Conservation (phyloP, 768 basidiomycete species). For the Amanita exitialis region DNA sequence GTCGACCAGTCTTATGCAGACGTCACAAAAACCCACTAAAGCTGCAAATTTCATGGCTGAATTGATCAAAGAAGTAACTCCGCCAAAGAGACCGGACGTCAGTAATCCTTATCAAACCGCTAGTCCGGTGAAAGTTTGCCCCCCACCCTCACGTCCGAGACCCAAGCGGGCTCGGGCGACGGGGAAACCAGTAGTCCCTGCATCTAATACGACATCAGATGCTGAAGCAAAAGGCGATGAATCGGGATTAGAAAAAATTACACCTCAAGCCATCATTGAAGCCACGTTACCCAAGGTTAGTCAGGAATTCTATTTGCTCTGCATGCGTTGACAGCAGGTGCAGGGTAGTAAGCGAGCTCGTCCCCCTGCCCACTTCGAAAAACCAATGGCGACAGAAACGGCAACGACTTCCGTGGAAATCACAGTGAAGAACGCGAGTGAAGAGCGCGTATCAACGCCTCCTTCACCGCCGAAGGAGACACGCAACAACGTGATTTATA, state of each 20-base stretch:
- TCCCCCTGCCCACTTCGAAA: constrained; percentile 51
- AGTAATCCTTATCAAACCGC: constrained; percentile 73
- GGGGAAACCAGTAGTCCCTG: constrained; percentile 15
- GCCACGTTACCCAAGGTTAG: constrained; percentile 67
- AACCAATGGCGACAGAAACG: constrained; percentile 11
- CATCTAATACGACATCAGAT: constrained; percentile 11
- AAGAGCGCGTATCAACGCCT: neutral
- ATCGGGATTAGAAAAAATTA: constrained; percentile 20
- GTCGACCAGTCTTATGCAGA: constrained; percentile 23
- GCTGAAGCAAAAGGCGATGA: constrained; percentile 17
- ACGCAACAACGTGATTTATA: neutral
- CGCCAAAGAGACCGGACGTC: constrained; percentile 54
- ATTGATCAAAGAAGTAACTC: constrained; percentile 62
- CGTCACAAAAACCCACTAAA: constrained; percentile 42
- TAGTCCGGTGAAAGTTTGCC: constrained; percentile 44
- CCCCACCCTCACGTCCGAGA: constrained; percentile 30
- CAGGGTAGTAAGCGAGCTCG: constrained; percentile 75
- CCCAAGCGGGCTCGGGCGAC: constrained; percentile 33
- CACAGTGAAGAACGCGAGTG: neutral
- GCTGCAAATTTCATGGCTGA: constrained; percentile 62
- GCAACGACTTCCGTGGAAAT: neutral
- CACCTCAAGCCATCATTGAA: constrained; percentile 65
- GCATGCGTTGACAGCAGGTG: constrained; percentile 4
- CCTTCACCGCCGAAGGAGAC: neutral
- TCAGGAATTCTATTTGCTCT: constrained; percentile 4